These are phyloP conservation scores for Lipomyces spencermartinsiae DNA, from an alignment of 805 yeast genomes.

Conservation along the genomic window DNA sequence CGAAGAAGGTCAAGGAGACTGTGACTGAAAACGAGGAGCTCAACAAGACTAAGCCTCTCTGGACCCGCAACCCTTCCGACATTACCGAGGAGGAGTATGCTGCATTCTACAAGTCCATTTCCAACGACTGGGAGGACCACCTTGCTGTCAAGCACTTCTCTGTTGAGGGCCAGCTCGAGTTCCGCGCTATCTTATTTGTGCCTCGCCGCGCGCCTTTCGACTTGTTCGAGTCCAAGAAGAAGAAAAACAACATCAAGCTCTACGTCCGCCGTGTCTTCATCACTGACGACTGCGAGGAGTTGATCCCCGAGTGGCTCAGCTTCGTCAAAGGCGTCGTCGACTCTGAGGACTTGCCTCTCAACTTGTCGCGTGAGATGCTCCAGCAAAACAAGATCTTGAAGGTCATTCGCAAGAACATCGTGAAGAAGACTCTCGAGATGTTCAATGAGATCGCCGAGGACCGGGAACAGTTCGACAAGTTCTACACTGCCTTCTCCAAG, in stretches of 20 bases:
- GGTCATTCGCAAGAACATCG: slow-evolving; percentile 98
- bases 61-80: slow-evolving; percentile 99
- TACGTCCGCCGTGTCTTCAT: slow-evolving; percentile 99
- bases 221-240: slow-evolving; percentile 97
- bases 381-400: slow-evolving; percentile 99
- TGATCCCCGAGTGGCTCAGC: slow-evolving; percentile 98
- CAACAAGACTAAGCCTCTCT: slow-evolving; percentile 97
- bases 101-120: slow-evolving; percentile 98
- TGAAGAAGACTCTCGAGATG: slow-evolving; percentile 97
- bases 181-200: slow-evolving; percentile 95
- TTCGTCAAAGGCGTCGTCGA: slow-evolving; percentile 99
- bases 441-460: slow-evolving; percentile 99
- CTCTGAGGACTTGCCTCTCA: slow-evolving; percentile 98
- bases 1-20: slow-evolving; percentile 88
- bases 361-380: slow-evolving; percentile 99
- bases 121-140: slow-evolving; percentile 99
- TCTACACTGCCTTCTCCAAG: slow-evolving; percentile 97
- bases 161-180: slow-evolving; percentile 99
- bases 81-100: slow-evolving; percentile 98
- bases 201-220: slow-evolving; percentile 99
- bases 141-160: slow-evolving; percentile 99
- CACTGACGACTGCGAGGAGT: slow-evolving; percentile 99
- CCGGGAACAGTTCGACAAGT: slow-evolving; percentile 96
- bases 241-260: slow-evolving; percentile 97
- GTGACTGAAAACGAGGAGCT: slow-evolving; percentile 98